Percentiles rank a stretch among this genome's conserved stretches.
Evolutionary conservation across 306 rosid species (phyloP).

Genomic region (Phaseolus lunatus): DNA sequence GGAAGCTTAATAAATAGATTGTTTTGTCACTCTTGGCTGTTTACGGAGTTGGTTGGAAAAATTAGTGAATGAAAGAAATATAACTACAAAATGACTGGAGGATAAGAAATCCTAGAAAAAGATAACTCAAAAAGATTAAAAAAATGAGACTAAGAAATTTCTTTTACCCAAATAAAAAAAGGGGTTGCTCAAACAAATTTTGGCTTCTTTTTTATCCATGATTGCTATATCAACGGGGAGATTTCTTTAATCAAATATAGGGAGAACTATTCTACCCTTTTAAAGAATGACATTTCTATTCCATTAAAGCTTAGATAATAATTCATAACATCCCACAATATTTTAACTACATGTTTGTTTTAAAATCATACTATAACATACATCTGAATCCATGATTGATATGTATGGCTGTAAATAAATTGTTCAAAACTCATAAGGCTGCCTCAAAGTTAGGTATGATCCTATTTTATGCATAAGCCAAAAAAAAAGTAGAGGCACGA

Average conservation of each 20-base stretch:
- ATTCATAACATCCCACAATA: constrained; percentile 2
- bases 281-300: neutral
- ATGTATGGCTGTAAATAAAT: neutral
- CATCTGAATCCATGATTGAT: neutral
- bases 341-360: neutral
- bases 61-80: too few relatives aligned
- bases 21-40: too few relatives aligned
- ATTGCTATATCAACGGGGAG: neutral
- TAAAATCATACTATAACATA: too few relatives aligned
- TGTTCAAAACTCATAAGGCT: neutral
- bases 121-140: too few relatives aligned
- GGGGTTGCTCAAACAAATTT: neutral
- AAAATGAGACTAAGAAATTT: too few relatives aligned
- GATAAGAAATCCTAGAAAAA: too few relatives aligned
- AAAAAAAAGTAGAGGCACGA: constrained; percentile 16
- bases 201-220: neutral
- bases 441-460: constrained; percentile 20
- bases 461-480: constrained; percentile 21
- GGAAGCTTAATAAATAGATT: too few relatives aligned
- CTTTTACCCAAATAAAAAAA: neutral
- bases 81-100: too few relatives aligned
- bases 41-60: too few relatives aligned
- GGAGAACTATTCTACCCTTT: neutral
- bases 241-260: neutral
- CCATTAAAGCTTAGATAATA: neutral